These are phyloP conservation scores for Fragilaria crotonensis DNA, from an alignment of 108 stramenopile species.

Conservation along the genomic window DNA sequence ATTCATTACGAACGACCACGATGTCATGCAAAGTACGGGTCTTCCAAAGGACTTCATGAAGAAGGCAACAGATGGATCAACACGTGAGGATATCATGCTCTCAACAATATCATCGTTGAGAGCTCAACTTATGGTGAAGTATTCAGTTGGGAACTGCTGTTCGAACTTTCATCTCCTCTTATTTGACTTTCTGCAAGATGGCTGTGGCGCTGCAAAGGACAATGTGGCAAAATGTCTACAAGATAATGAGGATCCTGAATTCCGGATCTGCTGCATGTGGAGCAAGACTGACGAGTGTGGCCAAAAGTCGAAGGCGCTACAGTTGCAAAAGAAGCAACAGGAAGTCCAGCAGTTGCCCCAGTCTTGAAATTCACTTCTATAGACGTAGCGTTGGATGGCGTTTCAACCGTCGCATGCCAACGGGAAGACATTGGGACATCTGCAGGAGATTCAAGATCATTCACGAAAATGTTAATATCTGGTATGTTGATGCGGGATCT, in stretches of 20 bases:
- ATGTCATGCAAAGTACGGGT: constrained; percentile 31
- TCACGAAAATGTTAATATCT: no score
- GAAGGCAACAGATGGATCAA: neutral
- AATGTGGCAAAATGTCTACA: constrained; percentile 31
- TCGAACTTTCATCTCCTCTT: constrained; percentile 33
- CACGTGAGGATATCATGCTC: constrained; percentile 20
- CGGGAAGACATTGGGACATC: no score
- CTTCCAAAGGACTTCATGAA: constrained; percentile 1
- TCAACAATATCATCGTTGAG: constrained; percentile 32
- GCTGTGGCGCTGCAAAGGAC: constrained; percentile 26
- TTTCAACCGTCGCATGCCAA: no score
- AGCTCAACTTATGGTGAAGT: constrained; percentile 20
- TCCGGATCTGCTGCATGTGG: constrained; percentile 38
- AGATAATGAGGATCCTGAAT: constrained; percentile 24
- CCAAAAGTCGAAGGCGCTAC: neutral
- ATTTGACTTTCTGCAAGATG: constrained; percentile 33
- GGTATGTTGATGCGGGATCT: no score
- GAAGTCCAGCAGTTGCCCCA: no score
- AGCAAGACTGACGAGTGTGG: constrained; percentile 20
- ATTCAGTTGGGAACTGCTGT: constrained; percentile 42
- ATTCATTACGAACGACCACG: constrained; percentile 26
- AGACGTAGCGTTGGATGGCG: no score
- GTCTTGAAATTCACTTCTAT: no score
- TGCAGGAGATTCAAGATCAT: no score
- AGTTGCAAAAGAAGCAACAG: constrained; percentile 1